Evolutionary conservation across 495 filamentous ascomycete genomes (phyloP), one percentile per base, ranked within the genome.

Genomic region (Penicillium crystallinum): DNA sequence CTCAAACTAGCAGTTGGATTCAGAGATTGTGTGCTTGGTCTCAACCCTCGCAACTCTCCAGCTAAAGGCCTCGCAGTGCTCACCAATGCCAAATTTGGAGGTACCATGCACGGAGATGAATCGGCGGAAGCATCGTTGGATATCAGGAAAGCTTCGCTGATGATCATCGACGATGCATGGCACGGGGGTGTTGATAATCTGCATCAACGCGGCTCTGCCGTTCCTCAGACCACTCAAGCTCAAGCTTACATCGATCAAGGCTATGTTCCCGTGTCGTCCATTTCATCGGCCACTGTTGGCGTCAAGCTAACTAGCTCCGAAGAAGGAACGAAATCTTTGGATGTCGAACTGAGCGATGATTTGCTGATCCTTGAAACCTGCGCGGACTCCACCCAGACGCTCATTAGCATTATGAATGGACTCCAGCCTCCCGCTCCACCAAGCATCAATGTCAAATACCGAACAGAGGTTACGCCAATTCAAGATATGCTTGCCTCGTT

Each of bases 341-440:
- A 93, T 58, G 78, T 96, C 3, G 88, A 96, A 53, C 57, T 97
- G 8, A 81, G 79, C 36, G 89, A 95, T 63, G 87, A 93, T 62
- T 75, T 99, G 2, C 75, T 97, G 23, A 83, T 99, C 19, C 74
- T 99, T 14, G 95, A 99, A 64, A 89, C 90, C 4, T 97, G 95
- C 63, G 93, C 95, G 14, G 95, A 99, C 68, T 97, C 95, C 9
- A 97, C 93, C 0, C 90, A 96, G 60, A 97, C 95, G 0, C 79
- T 99, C 3, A 84, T 95, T 44, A 82, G 77, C 14, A 80, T 93
- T 51, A 64, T 93, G 35, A 90, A 88, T 61, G 91, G 85, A 0
- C 77, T 99, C 4, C 82, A 82, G 10, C 93, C 91, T 19, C 93
- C 95, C 3, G 80, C 81, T 6, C 84, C 89, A 1, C 90, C 91